Percentiles rank a stretch among this genome's conserved stretches.
These are phyloP conservation scores for Isoetes taiwanensis DNA, from an alignment of 75 land plant species.

Conservation along the genomic window DNA sequence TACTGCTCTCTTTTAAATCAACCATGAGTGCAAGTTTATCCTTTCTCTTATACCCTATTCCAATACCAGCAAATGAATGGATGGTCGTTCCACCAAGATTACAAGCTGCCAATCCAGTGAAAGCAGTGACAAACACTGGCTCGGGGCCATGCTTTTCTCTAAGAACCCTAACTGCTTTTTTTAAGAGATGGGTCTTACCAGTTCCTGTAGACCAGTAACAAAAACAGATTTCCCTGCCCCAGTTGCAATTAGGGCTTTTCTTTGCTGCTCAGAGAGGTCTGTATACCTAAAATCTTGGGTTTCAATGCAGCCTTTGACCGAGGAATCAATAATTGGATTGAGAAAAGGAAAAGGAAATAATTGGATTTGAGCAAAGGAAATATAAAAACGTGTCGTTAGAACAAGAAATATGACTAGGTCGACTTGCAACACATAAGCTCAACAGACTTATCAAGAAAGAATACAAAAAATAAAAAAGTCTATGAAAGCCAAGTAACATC, in stretches of 20 bases:
- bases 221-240: constrained; percentile 42
- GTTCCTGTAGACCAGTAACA: constrained; percentile 79
- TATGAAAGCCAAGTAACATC: no score
- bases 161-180: constrained; percentile 21
- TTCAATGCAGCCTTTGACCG: no score
- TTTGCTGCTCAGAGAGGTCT: constrained; percentile 40
- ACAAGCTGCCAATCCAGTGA: constrained; percentile 64
- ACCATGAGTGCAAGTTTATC: constrained; percentile 9
- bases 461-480: no score
- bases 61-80: constrained; percentile 61
- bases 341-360: no score
- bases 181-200: constrained; percentile 46
- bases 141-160: constrained; percentile 16
- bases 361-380: no score
- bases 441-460: no score
- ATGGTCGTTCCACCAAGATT: constrained; percentile 50
- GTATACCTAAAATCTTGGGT: no score
- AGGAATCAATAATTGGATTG: no score
- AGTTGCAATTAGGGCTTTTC: constrained; percentile 24
- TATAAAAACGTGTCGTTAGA: no score
- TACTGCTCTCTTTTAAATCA: constrained; percentile 5
- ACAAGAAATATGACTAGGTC: no score
- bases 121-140: constrained; percentile 57
- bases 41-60: constrained; percentile 11
- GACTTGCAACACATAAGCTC: no score